A percentile compares a stretch with the other conserved stretches of the same genome.
Evolutionary conservation across 1,284 basidiomycete genomes (phyloP).

Genomic region (Coniferiporia sulphurascens): DNA sequence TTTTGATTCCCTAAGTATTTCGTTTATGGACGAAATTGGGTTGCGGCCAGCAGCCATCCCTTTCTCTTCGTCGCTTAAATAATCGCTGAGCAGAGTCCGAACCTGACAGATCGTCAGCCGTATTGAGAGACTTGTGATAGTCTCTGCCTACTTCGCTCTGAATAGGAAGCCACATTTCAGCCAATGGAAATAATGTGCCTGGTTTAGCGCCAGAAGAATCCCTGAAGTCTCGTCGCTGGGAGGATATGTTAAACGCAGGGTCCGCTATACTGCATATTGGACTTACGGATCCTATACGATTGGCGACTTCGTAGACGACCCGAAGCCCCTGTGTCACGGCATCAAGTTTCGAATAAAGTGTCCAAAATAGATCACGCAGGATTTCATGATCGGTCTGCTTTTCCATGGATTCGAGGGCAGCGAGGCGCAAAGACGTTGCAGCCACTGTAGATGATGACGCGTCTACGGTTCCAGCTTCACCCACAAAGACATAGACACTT

Average conservation of each 20-base stretch:
- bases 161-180: slow-evolving; percentile 90
- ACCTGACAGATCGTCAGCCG: slow-evolving; percentile 47
- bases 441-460: slow-evolving; percentile 28
- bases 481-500: slow-evolving; percentile 48
- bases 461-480: slow-evolving; percentile 29
- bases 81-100: slow-evolving; percentile 83
- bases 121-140: slow-evolving; percentile 11
- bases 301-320: slow-evolving; percentile 88
- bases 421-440: slow-evolving; percentile 58
- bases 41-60: slow-evolving; percentile 74
- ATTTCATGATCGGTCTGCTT: slow-evolving; percentile 80
- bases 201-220: slow-evolving; percentile 75
- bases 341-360: slow-evolving; percentile 92
- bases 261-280: slow-evolving; percentile 2
- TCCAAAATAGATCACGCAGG: slow-evolving; percentile 96
- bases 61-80: slow-evolving; percentile 86
- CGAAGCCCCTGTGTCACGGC: slow-evolving; percentile 93
- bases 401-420: slow-evolving; percentile 70
- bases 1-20: slow-evolving; percentile 83
- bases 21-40: slow-evolving; percentile 90
- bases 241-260: slow-evolving; percentile 10
- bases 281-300: slow-evolving; percentile 81
- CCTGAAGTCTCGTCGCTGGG: slow-evolving; percentile 80
- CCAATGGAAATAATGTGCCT: slow-evolving; percentile 70
- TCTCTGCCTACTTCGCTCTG: slow-evolving; percentile 71